Evolutionary conservation across 2,329 filamentous ascomycete species (phyloP).

Genomic region (Beauveria sp.): DNA sequence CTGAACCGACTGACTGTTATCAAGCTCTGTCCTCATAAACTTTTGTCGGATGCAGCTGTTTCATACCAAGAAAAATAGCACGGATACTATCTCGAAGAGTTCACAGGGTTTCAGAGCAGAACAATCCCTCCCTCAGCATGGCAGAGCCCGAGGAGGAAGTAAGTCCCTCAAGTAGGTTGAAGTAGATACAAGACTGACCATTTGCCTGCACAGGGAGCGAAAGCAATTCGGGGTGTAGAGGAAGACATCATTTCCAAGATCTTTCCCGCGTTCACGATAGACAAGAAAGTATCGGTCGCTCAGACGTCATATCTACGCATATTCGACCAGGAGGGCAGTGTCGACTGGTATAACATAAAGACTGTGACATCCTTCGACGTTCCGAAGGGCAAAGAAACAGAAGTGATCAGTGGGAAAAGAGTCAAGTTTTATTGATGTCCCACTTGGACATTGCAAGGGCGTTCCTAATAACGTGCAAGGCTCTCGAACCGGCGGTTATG

Average conservation of each 20-base stretch:
- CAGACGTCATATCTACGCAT: not conserved
- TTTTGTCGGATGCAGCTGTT: too few species aligned
- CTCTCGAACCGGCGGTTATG: too few species aligned
- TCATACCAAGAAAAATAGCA: too few species aligned
- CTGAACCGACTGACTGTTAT: not conserved
- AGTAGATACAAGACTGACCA: not conserved
- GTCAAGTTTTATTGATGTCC: too few species aligned
- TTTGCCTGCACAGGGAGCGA: not conserved
- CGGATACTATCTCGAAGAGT: too few species aligned
- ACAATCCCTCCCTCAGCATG: too few species aligned
- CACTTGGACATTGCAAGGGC: too few species aligned
- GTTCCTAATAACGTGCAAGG: too few species aligned
- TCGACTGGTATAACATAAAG: slow-evolving; percentile 3
- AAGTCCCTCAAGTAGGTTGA: not conserved
- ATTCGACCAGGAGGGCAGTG: not conserved
- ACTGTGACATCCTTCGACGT: not conserved
- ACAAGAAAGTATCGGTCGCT: not conserved
- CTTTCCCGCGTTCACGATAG: not conserved
- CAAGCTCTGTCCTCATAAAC: not conserved
- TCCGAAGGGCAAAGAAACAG: too few species aligned
- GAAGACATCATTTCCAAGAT: slow-evolving; percentile 3
- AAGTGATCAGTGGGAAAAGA: too few species aligned
- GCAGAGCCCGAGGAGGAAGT: not conserved
- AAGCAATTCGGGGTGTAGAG: not conserved
- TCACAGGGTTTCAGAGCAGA: too few species aligned